Conservation (phyloP, 495 filamentous ascomycete species). For the Daldinia vernicosa region DNA sequence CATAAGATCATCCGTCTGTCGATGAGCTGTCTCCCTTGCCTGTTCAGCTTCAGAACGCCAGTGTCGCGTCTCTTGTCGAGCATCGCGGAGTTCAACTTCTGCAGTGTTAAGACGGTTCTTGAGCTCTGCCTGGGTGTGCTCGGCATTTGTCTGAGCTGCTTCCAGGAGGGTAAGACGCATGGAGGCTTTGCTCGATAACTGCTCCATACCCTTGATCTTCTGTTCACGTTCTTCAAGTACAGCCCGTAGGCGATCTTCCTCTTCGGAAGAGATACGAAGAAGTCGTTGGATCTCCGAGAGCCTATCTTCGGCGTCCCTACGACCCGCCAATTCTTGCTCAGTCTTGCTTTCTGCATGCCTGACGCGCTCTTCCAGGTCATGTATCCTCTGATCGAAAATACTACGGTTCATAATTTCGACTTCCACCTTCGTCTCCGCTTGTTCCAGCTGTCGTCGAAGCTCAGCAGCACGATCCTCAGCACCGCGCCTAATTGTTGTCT, state of each 20-base stretch:
- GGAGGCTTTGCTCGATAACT: constrained; percentile 57
- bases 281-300: constrained; percentile 74
- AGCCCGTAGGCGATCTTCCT: constrained; percentile 76
- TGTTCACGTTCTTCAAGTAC: constrained; percentile 71
- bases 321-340: constrained; percentile 68
- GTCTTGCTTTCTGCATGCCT: constrained; percentile 52
- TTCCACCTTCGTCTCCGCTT: constrained; percentile 60
- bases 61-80: constrained; percentile 57
- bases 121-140: constrained; percentile 72
- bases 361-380: constrained; percentile 57
- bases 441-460: constrained; percentile 55
- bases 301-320: constrained; percentile 76
- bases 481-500: constrained; percentile 50
- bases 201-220: constrained; percentile 56
- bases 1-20: constrained; percentile 53
- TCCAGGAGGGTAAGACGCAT: constrained; percentile 71
- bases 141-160: constrained; percentile 68
- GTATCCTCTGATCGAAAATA: constrained; percentile 55
- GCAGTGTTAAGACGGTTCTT: constrained; percentile 58
- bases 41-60: constrained; percentile 61
- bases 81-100: constrained; percentile 59
- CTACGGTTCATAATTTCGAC: constrained; percentile 63
- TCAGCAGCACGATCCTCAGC: constrained; percentile 57
- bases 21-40: constrained; percentile 50
- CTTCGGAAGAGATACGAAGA: constrained; percentile 71